These are phyloP conservation scores for Plasmopara muralis DNA, from an alignment of 352 stramenopile genomes.

Conservation along the genomic window DNA sequence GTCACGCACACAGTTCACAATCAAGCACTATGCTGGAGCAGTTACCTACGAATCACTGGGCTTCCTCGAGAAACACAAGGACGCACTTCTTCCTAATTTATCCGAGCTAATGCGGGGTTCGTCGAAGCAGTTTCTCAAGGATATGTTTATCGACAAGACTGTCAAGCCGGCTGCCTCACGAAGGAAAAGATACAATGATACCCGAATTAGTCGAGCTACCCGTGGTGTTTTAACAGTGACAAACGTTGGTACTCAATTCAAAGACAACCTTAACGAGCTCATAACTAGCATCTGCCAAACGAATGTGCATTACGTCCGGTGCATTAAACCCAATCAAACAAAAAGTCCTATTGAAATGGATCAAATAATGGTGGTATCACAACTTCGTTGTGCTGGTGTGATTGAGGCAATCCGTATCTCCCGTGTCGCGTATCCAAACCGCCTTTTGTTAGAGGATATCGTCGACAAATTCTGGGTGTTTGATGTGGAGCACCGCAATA, in stretches of 20 bases:
- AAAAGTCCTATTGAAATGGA: slow-evolving; percentile 88
- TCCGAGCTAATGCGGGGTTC: slow-evolving; percentile 75
- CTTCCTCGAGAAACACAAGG: slow-evolving; percentile 95
- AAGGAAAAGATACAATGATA: slow-evolving; percentile 23
- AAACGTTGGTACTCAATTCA: slow-evolving; percentile 80
- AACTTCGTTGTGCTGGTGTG: slow-evolving; percentile 96
- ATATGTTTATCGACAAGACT: slow-evolving; percentile 44
- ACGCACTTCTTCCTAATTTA: slow-evolving; percentile 91
- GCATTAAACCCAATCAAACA: slow-evolving; percentile 97
- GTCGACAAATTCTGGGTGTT: slow-evolving; percentile 81
- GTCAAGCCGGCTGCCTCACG: slow-evolving; percentile 8
- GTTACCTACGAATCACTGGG: slow-evolving; percentile 90
- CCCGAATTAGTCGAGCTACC: slow-evolving; percentile 24
- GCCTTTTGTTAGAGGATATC: slow-evolving; percentile 83
- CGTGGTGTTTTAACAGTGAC: slow-evolving; percentile 46
- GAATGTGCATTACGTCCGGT: slow-evolving; percentile 98
- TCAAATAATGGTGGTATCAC: slow-evolving; percentile 90
- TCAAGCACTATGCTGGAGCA: slow-evolving; percentile 91
- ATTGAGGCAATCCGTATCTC: slow-evolving; percentile 98
- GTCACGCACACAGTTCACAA: slow-evolving; percentile 82
- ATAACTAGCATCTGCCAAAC: slow-evolving; percentile 92
- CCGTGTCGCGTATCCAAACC: slow-evolving; percentile 95
- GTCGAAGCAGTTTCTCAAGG: slow-evolving; percentile 49
- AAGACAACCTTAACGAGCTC: slow-evolving; percentile 88
- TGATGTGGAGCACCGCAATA: slow-evolving; percentile 31